Evolutionary conservation across 257 asterid species (phyloP), one percentile per base, ranked within the genome.

Genomic region (Nicotiana otophora): DNA sequence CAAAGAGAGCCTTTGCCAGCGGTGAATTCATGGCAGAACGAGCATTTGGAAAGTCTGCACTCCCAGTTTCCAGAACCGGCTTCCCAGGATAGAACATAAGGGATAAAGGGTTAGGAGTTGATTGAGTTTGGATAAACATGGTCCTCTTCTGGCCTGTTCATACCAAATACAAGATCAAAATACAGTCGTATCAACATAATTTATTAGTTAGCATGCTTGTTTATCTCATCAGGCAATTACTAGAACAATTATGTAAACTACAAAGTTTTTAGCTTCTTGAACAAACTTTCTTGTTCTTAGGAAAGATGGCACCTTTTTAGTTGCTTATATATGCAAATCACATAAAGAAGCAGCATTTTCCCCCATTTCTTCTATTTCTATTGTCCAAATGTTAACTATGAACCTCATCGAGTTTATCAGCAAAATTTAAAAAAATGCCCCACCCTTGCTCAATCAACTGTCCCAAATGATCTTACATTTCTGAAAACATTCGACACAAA

Each of bases 71-170:
- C 94, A 96, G 82, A 64, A 96, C 98, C 5, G 97, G 91, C 89
- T 93, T 93, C 86, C 98, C 98, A n/a, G 99, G 99, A 85, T 89
- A 85, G 90, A 96, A 96, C 98, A 96, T 94, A 81, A 96, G 95
- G 14, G 99, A 96, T 16, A 91, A 90, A 39, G 99, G 99, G 76
- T 96, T 96, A 2, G 99, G 99, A 82, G 99, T 96, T 3, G 97
- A 88, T 69, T 96, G 98, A 15, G 98, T 94, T 87, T 94, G 99
- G 82, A 96, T 96, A 86, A 96, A 96, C 97, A 96, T 89, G 83
- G 93, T 89, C 91, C 99, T 92, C 87, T 90, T 92, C 93, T 96
- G 97, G 91, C 93, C 99, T 95, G 94, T 84, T 81, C 85, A 87
- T 60, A 42, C 60, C 74, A 85, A 66, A 34, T 48, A 75, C n/a